Base-by-base conservation (phyloP, 192 early-diverging fungal genomes). In the Dissophora globulifera region DNA sequence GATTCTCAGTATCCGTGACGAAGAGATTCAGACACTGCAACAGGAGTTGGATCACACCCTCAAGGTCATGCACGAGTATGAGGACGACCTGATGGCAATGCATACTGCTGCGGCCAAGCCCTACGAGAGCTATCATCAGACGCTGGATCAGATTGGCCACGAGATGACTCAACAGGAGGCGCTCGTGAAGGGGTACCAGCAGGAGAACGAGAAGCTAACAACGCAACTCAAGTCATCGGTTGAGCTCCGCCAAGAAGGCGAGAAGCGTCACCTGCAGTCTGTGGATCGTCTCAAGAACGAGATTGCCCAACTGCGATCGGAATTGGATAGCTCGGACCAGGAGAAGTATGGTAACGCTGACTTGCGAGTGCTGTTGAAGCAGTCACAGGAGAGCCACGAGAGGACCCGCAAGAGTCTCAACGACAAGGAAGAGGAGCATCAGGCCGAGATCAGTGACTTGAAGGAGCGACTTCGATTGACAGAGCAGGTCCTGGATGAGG, bases 101-200 rank as follows among this genome's bases (percentile, higher is more conserved):
- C 72, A 76, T 25, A 76, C 72, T 16, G 72, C 72, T 16, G 72
- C 72, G 3, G 72, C 72, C 16, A 76, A 76, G 27, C 72, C 72
- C 2, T 76, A 76, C 58, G 72, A 76, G 46, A 76, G 57, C 13
- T 76, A 76, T 20, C 63, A 67, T 8, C 62, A 66, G 40, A 76
- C 72, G 5, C 26, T 76, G 42, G 72, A 76, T 57, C 51, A 76
- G 48, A 76, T 76, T 20, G 72, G 72, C 20, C 72, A 62, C 40
- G 72, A 67, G 12, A 76, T 76, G 72, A 76, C 72, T 2, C 72
- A 76, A n/a, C 72, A 76, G 46, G 72, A 76, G n/a, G 72, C 63
- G 2, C 45, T 76, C 20, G 17, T 76, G 15, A 40, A 76, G 30
- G 72, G 72, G 50, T 76, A 76, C 64, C 63, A 76, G 30, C 63